Base-by-base conservation (phyloP, 139 green algal species). In the Spirogloea muscicola region DNA sequence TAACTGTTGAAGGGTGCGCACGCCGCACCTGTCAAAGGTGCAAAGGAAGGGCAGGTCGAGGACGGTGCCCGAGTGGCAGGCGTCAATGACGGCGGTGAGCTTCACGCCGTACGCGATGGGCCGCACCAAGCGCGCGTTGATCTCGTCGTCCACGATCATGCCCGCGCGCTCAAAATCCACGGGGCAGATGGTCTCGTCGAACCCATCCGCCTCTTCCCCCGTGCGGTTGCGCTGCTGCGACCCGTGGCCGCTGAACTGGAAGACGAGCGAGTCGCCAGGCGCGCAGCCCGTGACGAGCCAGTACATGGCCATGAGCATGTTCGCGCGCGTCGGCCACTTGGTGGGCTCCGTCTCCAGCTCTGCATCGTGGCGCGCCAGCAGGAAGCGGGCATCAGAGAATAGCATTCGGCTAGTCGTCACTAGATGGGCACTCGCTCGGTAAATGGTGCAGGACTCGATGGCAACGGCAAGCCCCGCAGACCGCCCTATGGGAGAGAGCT, bases 51-150 rank as follows among this genome's bases (percentile, higher is more conserved):
- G 43, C 60, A 84, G 71, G 52, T 84, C 77, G 6, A 83, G 13
- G 3, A 43, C 60, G 37, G 58, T 83, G 10, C 79, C 79, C 38
- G 49, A 74, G 79, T 85, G 79, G 57, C 79, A 85, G 2, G 79
- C 66, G 60, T 85, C 79, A 5, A 76, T 39, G 37, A 85, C 37
- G 7, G 73, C 64, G 49, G 65, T 51, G 9, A 85, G 65, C 13
- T 41, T 21, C 29, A 40, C 77, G 7, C 77, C 77, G 4, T 13
- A 38, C 4, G 39, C 39, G 3, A 85, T 25, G 18, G 79, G 79
- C 5, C 49, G 44, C 2, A 85, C 79, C 21, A 85, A 37, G 18
- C n/a, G n/a, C 4, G 18, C 27, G 59, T 85, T 73, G 34, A 85
- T 29, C 31, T 77, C 66, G 64, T 85, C 72, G 74, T 85, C 79